A percentile compares a stretch with the other conserved stretches of the same genome.
Evolutionary conservation across 768 basidiomycete species (phyloP).

Genomic region (Collybia sordida): DNA sequence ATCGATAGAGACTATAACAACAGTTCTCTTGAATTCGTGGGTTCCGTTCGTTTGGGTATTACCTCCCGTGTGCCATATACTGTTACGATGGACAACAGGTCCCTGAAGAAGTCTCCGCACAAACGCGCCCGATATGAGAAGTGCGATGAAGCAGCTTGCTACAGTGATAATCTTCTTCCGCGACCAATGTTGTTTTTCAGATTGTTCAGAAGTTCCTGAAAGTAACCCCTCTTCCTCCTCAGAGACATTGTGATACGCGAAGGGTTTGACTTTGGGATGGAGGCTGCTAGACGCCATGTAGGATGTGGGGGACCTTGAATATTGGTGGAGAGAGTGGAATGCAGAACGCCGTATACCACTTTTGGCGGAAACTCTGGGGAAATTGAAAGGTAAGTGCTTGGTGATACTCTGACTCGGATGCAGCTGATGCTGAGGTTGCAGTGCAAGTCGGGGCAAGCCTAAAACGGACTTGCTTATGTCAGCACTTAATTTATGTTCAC

Average conservation of each 20-base stretch:
- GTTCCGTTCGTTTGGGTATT: slow-evolving; percentile 75
- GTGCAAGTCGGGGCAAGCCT: no score
- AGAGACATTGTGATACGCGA: slow-evolving; percentile 8
- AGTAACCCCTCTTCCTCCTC: slow-evolving; percentile 44
- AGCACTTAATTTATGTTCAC: no score
- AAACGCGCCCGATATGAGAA: slow-evolving; percentile 43
- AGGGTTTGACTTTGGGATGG: slow-evolving; percentile 6
- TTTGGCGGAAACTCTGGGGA: no score
- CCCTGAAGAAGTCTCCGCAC: slow-evolving; percentile 34
- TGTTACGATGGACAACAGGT: slow-evolving; percentile 18
- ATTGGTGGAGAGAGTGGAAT: no score
- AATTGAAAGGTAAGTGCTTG: no score
- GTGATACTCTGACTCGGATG: no score
- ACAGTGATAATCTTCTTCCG: slow-evolving; percentile 34
- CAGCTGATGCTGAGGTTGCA: no score
- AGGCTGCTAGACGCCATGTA: slow-evolving; percentile 3
- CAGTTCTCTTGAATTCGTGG: slow-evolving; percentile 77
- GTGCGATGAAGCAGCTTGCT: slow-evolving; percentile 37
- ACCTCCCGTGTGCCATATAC: slow-evolving; percentile 35
- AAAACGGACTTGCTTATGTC: no score
- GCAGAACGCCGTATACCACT: no score
- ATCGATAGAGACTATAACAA: slow-evolving; percentile 85
- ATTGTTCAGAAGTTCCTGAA: slow-evolving; percentile 24
- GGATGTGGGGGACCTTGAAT: background rate
- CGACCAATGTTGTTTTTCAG: slow-evolving; percentile 32